These are phyloP conservation scores for Wickerhamiella azyma DNA, from an alignment of 805 yeast genomes.

Conservation along the genomic window DNA sequence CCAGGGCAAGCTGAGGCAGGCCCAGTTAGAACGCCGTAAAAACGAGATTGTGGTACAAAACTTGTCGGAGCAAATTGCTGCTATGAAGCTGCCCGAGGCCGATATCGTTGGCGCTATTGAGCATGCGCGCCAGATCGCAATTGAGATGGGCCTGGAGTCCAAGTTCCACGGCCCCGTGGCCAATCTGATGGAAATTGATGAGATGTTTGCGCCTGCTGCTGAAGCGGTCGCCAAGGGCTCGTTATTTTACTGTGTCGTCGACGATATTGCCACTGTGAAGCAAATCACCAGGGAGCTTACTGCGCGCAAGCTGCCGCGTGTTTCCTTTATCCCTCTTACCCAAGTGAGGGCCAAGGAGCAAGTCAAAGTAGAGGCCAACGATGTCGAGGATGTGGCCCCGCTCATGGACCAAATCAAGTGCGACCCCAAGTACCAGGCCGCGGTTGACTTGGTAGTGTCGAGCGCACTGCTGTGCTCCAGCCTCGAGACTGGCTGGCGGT, in stretches of 20 bases:
- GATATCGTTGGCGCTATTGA: slow-evolving; percentile 37
- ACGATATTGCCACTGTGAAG: slow-evolving; percentile 72
- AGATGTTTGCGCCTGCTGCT: slow-evolving; percentile 70
- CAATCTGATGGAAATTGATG: slow-evolving; percentile 67
- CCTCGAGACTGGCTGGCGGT: slow-evolving; percentile 50
- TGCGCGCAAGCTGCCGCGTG: slow-evolving; percentile 61
- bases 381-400: slow-evolving; percentile 56
- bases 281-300: slow-evolving; percentile 58
- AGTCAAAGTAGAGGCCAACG: slow-evolving; percentile 39
- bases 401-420: slow-evolving; percentile 59
- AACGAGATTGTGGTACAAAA: slow-evolving; percentile 43
- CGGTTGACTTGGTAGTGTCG: slow-evolving; percentile 70
- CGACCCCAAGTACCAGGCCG: slow-evolving; percentile 43
- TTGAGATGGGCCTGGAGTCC: slow-evolving; percentile 40
- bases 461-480: slow-evolving; percentile 63
- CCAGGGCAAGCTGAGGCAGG: slow-evolving; percentile 50
- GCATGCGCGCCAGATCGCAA: slow-evolving; percentile 51
- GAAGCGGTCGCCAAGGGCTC: slow-evolving; percentile 85
- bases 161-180: slow-evolving; percentile 78
- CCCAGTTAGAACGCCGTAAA: slow-evolving; percentile 72
- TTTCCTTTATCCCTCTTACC: slow-evolving; percentile 82
- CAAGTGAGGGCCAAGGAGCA: slow-evolving; percentile 32
- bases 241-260: slow-evolving; percentile 80
- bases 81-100: neutral
- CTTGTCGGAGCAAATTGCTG: slow-evolving; percentile 36